phyloP scores from a whole-genome alignment of 2,329 filamentous ascomycete genomes.

The Botryotinia calthae region DNA sequence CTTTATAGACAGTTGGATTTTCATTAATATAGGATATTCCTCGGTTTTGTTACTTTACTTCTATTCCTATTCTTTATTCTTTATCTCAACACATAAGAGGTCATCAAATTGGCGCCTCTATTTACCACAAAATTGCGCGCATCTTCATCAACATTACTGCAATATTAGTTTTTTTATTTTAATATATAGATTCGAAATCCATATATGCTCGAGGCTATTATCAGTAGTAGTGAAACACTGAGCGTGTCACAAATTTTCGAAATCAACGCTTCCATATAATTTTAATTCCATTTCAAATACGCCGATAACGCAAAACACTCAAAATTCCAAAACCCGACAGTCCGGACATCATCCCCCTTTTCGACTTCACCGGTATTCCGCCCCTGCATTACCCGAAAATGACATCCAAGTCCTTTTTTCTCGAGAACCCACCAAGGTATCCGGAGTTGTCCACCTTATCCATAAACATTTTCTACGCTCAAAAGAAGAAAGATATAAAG shows the following conservation, averaged over 20 bases:
- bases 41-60: not conserved
- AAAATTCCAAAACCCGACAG: not conserved
- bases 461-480: slow-evolving; percentile 28
- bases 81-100: not conserved
- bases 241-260: not conserved
- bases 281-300: not conserved
- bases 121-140: not conserved
- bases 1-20: not conserved
- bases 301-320: not conserved
- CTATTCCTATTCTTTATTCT: not conserved
- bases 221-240: not conserved
- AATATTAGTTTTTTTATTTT: not conserved
- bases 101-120: not conserved
- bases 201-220: not conserved
- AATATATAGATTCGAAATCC: not conserved
- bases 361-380: not conserved
- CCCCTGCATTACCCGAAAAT: slow-evolving; percentile 18
- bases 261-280: not conserved
- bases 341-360: not conserved
- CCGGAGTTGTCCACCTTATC: slow-evolving; percentile 15
- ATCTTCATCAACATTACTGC: not conserved
- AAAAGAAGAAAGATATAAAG: slow-evolving; percentile 11
- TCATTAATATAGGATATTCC: not conserved
- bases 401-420: not conserved
- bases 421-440: not conserved